Conservation (phyloP, 192 early-diverging fungal species). For the Piromyces sp. region DNA sequence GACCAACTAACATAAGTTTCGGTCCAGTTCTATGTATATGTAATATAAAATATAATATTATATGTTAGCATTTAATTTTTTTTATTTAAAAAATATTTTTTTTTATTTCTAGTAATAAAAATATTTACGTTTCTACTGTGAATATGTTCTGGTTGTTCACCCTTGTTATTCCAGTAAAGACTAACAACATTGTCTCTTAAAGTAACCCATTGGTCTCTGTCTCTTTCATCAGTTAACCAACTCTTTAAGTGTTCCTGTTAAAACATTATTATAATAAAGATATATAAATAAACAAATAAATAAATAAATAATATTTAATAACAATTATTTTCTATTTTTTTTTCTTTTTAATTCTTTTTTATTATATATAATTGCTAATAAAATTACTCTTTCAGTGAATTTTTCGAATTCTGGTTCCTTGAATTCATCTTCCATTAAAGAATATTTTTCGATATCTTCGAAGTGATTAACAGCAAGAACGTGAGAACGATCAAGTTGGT, state of each 20-base stretch:
- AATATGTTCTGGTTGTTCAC: conserved; percentile 59
- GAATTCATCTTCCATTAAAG: conserved; percentile 50
- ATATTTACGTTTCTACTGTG: conserved; percentile 31
- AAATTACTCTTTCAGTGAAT: conserved; percentile 31
- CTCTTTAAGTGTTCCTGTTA: conserved; percentile 75
- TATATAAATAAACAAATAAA: too few species aligned
- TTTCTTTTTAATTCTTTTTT: too few species aligned
- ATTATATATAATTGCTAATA: too few species aligned
- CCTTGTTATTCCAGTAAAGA: conserved; percentile 82
- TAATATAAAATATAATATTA: not conserved
- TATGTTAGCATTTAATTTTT: not conserved
- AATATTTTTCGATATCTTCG: conserved; percentile 78
- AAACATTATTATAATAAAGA: conserved; percentile 10
- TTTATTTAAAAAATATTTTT: conserved; percentile 1
- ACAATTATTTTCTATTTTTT: too few species aligned
- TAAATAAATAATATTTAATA: too few species aligned
- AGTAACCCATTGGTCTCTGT: conserved; percentile 83
- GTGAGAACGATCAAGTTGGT: conserved; percentile 66
- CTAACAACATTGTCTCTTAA: conserved; percentile 66
- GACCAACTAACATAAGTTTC: conserved; percentile 91
- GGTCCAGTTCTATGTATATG: conserved; percentile 66
- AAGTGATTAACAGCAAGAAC: conserved; percentile 69
- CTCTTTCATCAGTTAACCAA: conserved; percentile 69
- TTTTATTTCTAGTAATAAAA: not conserved
- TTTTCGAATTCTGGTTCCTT: conserved; percentile 41